Percentiles rank a stretch among this genome's conserved stretches.
These are phyloP conservation scores for Podospora anserina DNA, from an alignment of 495 filamentous ascomycete genomes.

Conservation along the genomic window DNA sequence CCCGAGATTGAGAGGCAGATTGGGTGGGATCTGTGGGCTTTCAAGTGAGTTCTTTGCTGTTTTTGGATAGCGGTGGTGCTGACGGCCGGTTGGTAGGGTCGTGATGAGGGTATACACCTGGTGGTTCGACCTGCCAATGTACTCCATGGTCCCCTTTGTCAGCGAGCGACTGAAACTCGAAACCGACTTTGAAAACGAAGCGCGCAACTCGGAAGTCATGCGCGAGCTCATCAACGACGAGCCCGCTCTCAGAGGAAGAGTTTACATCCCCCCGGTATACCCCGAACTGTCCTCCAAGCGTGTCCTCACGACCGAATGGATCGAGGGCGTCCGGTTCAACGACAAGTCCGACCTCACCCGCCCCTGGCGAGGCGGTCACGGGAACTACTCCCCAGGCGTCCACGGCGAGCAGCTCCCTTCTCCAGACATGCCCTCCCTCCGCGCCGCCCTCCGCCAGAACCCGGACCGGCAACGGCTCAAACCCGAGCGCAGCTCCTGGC, in stretches of 20 bases:
- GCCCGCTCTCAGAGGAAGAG: constrained; percentile 67
- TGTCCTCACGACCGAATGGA: constrained; percentile 95
- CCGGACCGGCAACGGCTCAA: constrained; percentile 59
- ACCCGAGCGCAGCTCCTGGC: constrained; percentile 76
- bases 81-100: constrained; percentile 44
- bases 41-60: constrained; percentile 51
- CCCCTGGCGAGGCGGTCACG: constrained; percentile 73
- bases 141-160: constrained; percentile 84
- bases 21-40: constrained; percentile 90
- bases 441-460: constrained; percentile 42
- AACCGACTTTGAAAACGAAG: constrained; percentile 92
- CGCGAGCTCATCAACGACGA: constrained; percentile 71
- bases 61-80: constrained; percentile 9
- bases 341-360: constrained; percentile 74
- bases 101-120: constrained; percentile 72
- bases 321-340: constrained; percentile 89
- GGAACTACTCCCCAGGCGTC: constrained; percentile 71
- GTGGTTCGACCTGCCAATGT: constrained; percentile 84
- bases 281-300: constrained; percentile 76
- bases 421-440: constrained; percentile 42
- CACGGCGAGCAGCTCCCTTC: constrained; percentile 63
- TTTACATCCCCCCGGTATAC: constrained; percentile 86
- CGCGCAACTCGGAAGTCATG: constrained; percentile 83
- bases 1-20: constrained; percentile 86
- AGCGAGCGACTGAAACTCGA: constrained; percentile 82